These are phyloP conservation scores for Pyrenophora teres DNA, from an alignment of 2,329 filamentous ascomycete species.

Conservation along the genomic window DNA sequence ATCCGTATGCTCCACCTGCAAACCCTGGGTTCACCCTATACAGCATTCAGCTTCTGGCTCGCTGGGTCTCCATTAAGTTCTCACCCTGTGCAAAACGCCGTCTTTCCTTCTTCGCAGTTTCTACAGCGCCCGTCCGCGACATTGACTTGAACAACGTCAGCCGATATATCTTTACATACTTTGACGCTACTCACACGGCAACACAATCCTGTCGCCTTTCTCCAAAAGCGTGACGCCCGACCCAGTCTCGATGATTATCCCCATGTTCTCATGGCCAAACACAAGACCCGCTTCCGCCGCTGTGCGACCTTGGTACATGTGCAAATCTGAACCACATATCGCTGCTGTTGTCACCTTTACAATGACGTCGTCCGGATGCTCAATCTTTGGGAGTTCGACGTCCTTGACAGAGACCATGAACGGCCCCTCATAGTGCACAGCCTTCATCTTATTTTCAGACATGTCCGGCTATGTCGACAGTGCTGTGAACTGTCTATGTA, in stretches of 20 bases:
- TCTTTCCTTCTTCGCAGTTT: conserved; percentile 68
- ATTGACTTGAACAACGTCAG: background rate
- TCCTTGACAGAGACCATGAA: conserved; percentile 67
- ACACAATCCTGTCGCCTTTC: conserved; percentile 66
- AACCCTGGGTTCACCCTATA: conserved; percentile 61
- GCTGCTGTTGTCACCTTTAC: conserved; percentile 68
- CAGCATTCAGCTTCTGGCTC: conserved; percentile 3
- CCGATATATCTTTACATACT: background rate
- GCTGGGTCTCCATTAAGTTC: background rate
- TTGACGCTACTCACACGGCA: conserved; percentile 51
- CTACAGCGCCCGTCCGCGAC: conserved; percentile 55
- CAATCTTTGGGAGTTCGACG: conserved; percentile 61
- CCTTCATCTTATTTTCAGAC: conserved; percentile 58
- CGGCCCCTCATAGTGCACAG: conserved; percentile 65
- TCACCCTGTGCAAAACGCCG: conserved; percentile 66
- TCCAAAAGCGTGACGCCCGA: conserved; percentile 64
- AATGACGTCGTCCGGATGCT: conserved; percentile 68
- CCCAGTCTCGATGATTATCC: conserved; percentile 60
- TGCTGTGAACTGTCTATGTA: background rate
- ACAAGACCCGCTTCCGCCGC: conserved; percentile 66
- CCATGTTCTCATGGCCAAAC: conserved; percentile 68
- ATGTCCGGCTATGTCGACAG: background rate
- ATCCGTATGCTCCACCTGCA: conserved; percentile 64
- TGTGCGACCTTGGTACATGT: conserved; percentile 70
- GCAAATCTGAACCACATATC: conserved; percentile 58